A percentile compares a stretch with the other conserved stretches of the same genome.
phyloP scores from a whole-genome alignment of 345 rosid species.

The Murraya koenigii region DNA sequence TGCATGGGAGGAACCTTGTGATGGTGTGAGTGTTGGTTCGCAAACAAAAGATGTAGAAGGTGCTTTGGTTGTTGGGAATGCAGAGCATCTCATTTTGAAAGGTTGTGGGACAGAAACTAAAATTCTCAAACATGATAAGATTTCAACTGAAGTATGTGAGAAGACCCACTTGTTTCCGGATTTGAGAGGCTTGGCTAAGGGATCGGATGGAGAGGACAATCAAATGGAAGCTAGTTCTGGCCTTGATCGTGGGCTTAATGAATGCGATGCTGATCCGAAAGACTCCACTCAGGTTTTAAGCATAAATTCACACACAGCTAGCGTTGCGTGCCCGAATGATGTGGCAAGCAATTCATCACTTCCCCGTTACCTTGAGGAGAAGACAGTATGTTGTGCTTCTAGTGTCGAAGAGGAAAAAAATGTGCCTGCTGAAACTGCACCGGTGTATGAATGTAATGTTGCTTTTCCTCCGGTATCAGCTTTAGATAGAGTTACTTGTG shows the following conservation, averaged over 20 bases:
- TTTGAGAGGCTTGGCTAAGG: constrained; percentile 7
- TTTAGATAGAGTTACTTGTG: constrained; percentile 11
- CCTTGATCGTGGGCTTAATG: background rate
- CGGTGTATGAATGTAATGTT: constrained; percentile 13
- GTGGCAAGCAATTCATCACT: background rate
- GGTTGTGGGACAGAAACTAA: constrained; percentile 4
- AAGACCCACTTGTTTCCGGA: background rate
- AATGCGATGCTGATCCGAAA: constrained; percentile 1
- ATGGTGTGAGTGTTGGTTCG: constrained; percentile 18
- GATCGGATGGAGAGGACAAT: constrained; percentile 12
- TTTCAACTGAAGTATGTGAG: constrained; percentile 22
- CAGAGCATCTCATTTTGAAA: constrained; percentile 1
- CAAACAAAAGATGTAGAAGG: constrained; percentile 4
- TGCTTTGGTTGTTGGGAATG: background rate
- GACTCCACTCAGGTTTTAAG: constrained; percentile 1
- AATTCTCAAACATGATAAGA: constrained; percentile 5
- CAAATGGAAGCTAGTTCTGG: constrained; percentile 18
- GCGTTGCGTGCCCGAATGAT: background rate
- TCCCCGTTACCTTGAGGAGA: background rate
- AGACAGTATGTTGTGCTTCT: constrained; percentile 3
- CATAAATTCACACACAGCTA: background rate
- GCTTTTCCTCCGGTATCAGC: constrained; percentile 10
- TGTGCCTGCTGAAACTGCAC: constrained; percentile 2
- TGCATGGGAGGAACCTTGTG: constrained; percentile 49
- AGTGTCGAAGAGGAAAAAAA: constrained; percentile 2